These are phyloP conservation scores for Talaromyces sp. DNA, from an alignment of 2,329 filamentous ascomycete species.

Conservation along the genomic window DNA sequence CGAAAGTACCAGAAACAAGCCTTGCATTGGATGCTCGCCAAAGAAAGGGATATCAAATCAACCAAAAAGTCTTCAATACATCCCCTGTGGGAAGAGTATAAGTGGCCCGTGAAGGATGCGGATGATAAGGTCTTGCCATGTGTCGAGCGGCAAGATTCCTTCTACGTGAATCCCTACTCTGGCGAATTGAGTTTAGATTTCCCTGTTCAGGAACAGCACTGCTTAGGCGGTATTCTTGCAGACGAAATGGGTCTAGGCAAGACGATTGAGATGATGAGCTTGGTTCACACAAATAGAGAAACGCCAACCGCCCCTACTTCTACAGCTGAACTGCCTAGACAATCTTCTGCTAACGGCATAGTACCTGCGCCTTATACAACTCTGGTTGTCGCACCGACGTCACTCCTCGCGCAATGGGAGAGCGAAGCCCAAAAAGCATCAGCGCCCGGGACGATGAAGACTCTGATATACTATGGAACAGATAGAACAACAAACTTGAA, in stretches of 20 bases:
- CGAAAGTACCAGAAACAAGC: conserved; percentile 95
- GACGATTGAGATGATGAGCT: conserved; percentile 95
- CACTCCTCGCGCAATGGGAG: conserved; percentile 93
- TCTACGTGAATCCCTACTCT: conserved; percentile 97
- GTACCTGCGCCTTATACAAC: conserved; percentile 81
- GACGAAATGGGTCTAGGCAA: conserved; percentile 98
- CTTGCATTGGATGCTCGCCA: conserved; percentile 91
- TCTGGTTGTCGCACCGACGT: conserved; percentile 94
- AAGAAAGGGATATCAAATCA: conserved; percentile 77
- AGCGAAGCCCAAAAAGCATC: conserved; percentile 93
- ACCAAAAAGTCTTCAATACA: conserved; percentile 83
- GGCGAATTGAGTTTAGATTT: conserved; percentile 91
- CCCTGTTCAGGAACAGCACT: conserved; percentile 90
- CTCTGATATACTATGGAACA: conserved; percentile 85
- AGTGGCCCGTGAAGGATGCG: conserved; percentile 82
- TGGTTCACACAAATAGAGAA: conserved; percentile 76
- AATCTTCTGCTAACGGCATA: conserved; percentile 59
- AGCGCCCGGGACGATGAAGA: conserved; percentile 74
- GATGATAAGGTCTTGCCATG: conserved; percentile 72
- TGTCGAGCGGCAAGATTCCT: conserved; percentile 66
- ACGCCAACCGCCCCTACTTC: conserved; percentile 37
- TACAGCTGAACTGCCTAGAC: conserved; percentile 62
- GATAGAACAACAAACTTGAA: conserved; percentile 80
- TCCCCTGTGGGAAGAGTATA: conserved; percentile 94
- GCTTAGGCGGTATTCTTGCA: conserved; percentile 85